Evolutionary conservation across 78 protist species (phyloP), one percentile per base, ranked within the genome.

Genomic region (slime mould (Dictyostelium discoideum)): DNA sequence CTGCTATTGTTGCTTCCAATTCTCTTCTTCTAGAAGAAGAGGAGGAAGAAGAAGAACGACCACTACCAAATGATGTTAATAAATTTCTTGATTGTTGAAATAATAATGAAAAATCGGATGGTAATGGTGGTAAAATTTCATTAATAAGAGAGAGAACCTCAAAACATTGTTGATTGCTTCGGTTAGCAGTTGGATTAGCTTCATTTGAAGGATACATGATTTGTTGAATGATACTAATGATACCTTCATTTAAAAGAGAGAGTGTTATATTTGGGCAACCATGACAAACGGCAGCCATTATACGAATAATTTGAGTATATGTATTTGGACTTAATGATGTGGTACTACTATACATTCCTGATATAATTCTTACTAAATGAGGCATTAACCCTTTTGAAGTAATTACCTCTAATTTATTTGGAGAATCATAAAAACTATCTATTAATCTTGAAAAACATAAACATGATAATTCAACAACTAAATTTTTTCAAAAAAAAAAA

Each of bases 41-140:
- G 37, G 67, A 46, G 0, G 74, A 20, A 29, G 69, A 5, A 40
- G 74, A 20, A 29, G 69, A 5, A 40, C 46, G 26, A n/a, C 46
- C 77, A 32, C 32, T 37, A 67, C 76, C 77, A 69, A 13, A 26
- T 16, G 48, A 74, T 13, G 42, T 29, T 37, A 29, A 18, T 29
- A 57, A 8, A 16, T 13, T 26, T 39, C 84, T 26, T 20, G 37
- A 32, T 54, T 60, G 83, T 3, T 76, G 79, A 20, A 80, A 79
- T 44, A 65, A 39, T 14, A 9, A 44, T 78, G 93, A 44, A 80
- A 83, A 86, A 18, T 87, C 96, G 42, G 73, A 1, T 32, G 96
- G 96, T 7, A 93, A 85, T 22, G 96, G 93, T 65, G 96, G 96
- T 20, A 93, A 22, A 4, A 93, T 42, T 60, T 93, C 96, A 80